A percentile compares a stretch with the other conserved stretches of the same genome.
Evolutionary conservation across 371 early-diverging fungal genomes (phyloP).

Genomic region (Choanephora cucurbitarum): DNA sequence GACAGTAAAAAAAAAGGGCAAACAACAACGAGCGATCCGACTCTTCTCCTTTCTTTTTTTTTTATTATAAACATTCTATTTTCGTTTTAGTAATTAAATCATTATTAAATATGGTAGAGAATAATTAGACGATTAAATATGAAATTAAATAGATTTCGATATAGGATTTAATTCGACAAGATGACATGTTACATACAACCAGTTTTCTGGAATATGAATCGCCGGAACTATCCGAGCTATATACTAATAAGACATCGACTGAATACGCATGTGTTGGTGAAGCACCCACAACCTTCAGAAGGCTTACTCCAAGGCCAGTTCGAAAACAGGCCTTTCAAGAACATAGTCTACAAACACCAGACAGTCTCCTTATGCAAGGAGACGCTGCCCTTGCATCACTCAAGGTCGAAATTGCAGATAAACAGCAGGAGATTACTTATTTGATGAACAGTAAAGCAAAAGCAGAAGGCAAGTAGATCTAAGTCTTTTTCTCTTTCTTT

Average conservation of each 20-base stretch:
- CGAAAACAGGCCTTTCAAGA: no score
- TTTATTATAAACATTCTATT: no score
- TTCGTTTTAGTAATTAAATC: no score
- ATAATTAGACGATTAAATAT: no score
- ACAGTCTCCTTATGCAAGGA: constrained; percentile 14
- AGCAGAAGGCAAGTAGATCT: constrained; percentile 5
- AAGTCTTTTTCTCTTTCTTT: neutral
- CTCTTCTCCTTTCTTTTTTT: neutral
- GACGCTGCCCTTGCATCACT: constrained; percentile 10
- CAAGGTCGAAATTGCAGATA: constrained; percentile 20
- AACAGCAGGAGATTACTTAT: constrained; percentile 16
- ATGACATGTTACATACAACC: neutral
- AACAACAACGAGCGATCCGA: neutral
- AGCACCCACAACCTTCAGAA: neutral
- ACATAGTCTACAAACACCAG: neutral
- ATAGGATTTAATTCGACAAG: no score
- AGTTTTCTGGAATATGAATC: neutral
- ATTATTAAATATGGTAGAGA: no score
- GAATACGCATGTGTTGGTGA: constrained; percentile 1
- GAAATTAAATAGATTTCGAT: no score
- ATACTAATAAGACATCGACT: constrained; percentile 6
- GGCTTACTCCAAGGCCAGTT: neutral
- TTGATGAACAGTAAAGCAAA: constrained; percentile 11
- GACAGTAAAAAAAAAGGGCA: neutral
- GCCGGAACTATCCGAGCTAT: neutral